Conservation (phyloP, 768 basidiomycete species). For the Mycena chlorophos region DNA sequence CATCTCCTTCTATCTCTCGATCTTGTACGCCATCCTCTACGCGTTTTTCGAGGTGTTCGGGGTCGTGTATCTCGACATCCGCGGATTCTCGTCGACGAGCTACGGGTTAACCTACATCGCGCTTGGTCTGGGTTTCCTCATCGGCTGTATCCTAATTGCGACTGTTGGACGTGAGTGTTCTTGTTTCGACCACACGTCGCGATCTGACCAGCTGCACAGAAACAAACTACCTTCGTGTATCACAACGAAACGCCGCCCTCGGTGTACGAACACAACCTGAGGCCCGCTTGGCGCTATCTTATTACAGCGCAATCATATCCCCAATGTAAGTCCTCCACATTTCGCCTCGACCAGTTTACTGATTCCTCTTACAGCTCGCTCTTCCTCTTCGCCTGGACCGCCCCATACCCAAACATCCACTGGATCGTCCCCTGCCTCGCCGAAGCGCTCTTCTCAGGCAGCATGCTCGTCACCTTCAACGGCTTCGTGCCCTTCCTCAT, state of each 20-base stretch:
- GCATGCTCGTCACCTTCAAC: not conserved
- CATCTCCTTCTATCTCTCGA: not conserved
- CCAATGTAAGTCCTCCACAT: not conserved
- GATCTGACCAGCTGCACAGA: not conserved
- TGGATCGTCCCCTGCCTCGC: not conserved
- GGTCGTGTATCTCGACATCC: not conserved
- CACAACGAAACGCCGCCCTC: not conserved
- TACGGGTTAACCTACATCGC: constrained; percentile 1
- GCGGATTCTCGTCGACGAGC: not conserved
- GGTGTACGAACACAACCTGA: not conserved
- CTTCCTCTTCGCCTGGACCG: not conserved
- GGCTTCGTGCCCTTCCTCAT: constrained; percentile 26
- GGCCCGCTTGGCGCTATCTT: not conserved
- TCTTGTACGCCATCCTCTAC: not conserved
- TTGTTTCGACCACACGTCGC: not conserved
- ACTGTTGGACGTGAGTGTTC: not conserved
- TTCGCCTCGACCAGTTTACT: not conserved
- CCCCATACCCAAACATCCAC: not conserved
- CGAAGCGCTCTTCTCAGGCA: not conserved
- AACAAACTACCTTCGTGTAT: not conserved
- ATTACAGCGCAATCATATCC: not conserved
- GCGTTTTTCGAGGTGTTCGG: not conserved
- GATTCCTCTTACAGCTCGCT: not conserved
- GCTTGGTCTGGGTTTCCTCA: not conserved
- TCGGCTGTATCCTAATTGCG: not conserved